Evolutionary conservation across 805 yeast genomes (phyloP).

Genomic region (Candida adriatica): DNA sequence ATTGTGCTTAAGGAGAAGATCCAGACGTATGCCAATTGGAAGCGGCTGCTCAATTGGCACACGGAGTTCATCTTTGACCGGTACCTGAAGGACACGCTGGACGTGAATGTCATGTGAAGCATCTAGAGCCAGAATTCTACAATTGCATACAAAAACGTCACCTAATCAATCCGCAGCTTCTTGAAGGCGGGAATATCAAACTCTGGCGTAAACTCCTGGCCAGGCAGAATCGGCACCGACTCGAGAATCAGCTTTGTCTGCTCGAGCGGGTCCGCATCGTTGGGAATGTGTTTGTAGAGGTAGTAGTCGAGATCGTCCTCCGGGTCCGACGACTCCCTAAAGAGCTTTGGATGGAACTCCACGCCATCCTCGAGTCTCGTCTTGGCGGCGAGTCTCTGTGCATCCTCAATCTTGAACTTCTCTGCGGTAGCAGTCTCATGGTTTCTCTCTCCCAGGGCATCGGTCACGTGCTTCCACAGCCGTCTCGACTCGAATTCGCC

Average conservation of each 20-base stretch:
- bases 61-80: slow-evolving; percentile 15
- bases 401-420: slow-evolving; percentile 78
- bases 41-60: slow-evolving; percentile 17
- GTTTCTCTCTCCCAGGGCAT: slow-evolving; percentile 72
- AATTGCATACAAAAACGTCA: too few relatives aligned
- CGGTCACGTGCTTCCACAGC: slow-evolving; percentile 77
- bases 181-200: slow-evolving; percentile 64
- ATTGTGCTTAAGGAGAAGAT: slow-evolving; percentile 6
- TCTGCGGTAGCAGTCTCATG: slow-evolving; percentile 84
- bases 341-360: slow-evolving; percentile 75
- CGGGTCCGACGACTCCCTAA: slow-evolving; percentile 40
- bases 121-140: too few relatives aligned
- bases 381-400: slow-evolving; percentile 72
- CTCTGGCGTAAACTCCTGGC: slow-evolving; percentile 59
- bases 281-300: slow-evolving; percentile 57
- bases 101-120: slow-evolving; percentile 1
- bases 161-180: slow-evolving; percentile 29
- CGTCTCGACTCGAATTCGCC: slow-evolving; percentile 73
- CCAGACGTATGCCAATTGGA: slow-evolving; percentile 17
- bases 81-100: slow-evolving; percentile 7
- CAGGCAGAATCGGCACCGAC: slow-evolving; percentile 77
- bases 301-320: slow-evolving; percentile 50
- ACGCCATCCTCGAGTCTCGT: slow-evolving; percentile 71
- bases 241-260: slow-evolving; percentile 52
- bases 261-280: slow-evolving; percentile 41